phyloP scores from a whole-genome alignment of 768 basidiomycete genomes.

The Lenzites betulinus region DNA sequence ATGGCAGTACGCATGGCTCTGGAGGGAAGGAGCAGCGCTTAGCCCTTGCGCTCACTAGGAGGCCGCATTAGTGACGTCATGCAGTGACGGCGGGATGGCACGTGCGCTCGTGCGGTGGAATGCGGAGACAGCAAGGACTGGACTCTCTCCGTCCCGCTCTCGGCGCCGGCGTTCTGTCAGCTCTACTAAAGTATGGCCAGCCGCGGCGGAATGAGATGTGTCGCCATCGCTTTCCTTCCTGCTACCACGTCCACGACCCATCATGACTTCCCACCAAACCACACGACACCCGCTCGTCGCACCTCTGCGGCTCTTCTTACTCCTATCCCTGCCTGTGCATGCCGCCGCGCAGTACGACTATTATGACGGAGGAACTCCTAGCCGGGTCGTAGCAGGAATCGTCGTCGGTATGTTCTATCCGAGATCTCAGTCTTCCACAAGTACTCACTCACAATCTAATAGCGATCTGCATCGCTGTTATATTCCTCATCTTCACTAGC shows the following conservation, averaged over 20 bases:
- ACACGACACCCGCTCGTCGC: not conserved
- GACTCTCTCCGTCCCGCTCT: conserved; percentile 8
- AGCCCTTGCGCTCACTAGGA: too few species aligned
- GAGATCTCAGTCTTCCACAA: too few species aligned
- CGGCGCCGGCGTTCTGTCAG: not conserved
- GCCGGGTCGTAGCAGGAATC: conserved; percentile 14
- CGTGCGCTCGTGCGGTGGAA: not conserved
- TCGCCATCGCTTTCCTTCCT: too few species aligned
- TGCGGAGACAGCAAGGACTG: not conserved
- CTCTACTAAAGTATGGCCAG: not conserved
- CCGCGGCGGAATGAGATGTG: not conserved
- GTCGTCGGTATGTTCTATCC: conserved; percentile 4
- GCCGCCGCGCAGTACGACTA: conserved; percentile 10
- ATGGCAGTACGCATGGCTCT: too few species aligned
- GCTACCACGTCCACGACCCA: conserved; percentile 5
- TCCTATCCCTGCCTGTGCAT: conserved; percentile 1
- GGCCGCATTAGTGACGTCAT: conserved; percentile 8
- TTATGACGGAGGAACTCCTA: conserved; percentile 3
- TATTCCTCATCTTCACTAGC: conserved; percentile 7
- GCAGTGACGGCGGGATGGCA: not conserved
- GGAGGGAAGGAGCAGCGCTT: too few species aligned
- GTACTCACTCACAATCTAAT: not conserved
- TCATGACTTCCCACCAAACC: not conserved
- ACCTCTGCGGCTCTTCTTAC: not conserved
- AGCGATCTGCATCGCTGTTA: conserved; percentile 14